phyloP scores from a whole-genome alignment of 2,329 filamentous ascomycete genomes.

The Penicillium brevicompactum region DNA sequence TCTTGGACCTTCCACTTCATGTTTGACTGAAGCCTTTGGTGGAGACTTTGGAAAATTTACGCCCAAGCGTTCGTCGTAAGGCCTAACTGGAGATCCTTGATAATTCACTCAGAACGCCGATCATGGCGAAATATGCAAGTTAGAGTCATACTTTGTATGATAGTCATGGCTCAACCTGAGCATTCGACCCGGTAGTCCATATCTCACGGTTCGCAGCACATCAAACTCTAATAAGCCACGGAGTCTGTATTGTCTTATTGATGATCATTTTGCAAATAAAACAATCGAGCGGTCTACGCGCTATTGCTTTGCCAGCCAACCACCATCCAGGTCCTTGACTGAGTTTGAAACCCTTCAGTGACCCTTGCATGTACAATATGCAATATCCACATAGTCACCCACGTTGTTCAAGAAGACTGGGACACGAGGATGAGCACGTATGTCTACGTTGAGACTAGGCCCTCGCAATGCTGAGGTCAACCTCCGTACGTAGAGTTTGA shows the following conservation, averaged over 20 bases:
- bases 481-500: too few relatives aligned
- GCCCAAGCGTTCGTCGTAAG: too few relatives aligned
- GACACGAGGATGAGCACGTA: background rate
- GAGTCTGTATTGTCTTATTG: background rate
- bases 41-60: background rate
- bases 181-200: background rate
- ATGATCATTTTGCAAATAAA: background rate
- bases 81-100: too few relatives aligned
- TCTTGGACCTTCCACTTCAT: too few relatives aligned
- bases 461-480: too few relatives aligned
- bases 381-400: background rate
- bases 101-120: background rate
- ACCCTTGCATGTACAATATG: background rate
- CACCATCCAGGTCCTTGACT: background rate
- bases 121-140: background rate
- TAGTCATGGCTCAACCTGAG: background rate
- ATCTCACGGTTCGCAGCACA: background rate
- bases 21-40: background rate
- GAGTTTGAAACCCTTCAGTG: background rate
- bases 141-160: background rate
- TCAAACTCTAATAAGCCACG: background rate
- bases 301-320: background rate
- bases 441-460: background rate
- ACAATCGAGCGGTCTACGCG: background rate
- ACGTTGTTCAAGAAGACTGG: background rate